Evolutionary conservation across 768 basidiomycete species (phyloP), one percentile per base, ranked within the genome.

Genomic region (Termitomyces sp.): DNA sequence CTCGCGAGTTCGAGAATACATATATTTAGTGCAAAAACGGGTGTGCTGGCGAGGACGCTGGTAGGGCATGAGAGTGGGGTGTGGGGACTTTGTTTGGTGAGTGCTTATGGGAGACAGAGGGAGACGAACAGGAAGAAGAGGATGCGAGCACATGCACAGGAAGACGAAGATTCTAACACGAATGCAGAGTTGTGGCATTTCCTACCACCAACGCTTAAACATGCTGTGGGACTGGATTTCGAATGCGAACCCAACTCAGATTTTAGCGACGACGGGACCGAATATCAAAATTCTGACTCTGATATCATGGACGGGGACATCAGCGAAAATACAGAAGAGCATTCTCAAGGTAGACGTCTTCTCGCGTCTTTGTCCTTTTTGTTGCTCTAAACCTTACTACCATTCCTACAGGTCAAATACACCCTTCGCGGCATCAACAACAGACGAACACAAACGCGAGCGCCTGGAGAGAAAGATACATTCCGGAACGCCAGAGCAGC

Each of bases 1-100:
- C 86, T 97, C 62, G 89, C 91, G 9, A 95, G 89, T 67, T 80
- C 81, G 60, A 84, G 85, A 59, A 87, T 98, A 46, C 89, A 93
- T 64, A 77, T 98, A 10, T 98, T 93, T 72, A 87, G 87, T 60
- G 85, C 90, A 1, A 74, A 72, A 41, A 89, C 88, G 0, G 95
- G 95, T 0, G 80, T 87, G 1, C 81, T 90, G 85, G 84, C 35
- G 79, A 67, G 23, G 78, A 71, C 11, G 68, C 68, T 62, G 75
- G 78, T 49, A 21, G 60, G 41, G n/a, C 50, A 38, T 41, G 62
- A 50, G 4, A 41, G 44, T 5, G 57, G 57, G 0, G 60, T 59
- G 31, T 61, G 60, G 60, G 54, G 60, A 5, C 40, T 61, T 7
- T 55, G 54, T 46, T 26, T 61, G 15, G 50, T 61, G 6, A 58